Conservation (phyloP, 371 early-diverging fungal species). For the Aphelidium insulamus region DNA sequence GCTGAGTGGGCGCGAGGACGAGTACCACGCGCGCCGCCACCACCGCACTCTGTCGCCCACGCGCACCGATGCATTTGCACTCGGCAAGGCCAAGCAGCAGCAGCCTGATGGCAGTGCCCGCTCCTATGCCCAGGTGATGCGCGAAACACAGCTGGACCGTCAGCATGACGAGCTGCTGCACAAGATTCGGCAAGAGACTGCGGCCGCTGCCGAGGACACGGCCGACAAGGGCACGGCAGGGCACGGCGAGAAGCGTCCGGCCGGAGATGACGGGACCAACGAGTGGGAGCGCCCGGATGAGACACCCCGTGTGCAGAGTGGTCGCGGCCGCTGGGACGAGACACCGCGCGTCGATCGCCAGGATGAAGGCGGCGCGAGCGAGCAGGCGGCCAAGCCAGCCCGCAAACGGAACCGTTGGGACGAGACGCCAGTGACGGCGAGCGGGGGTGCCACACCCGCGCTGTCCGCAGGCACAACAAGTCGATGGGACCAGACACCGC, state of each 20-base stretch:
- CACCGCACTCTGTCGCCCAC: conserved; percentile 66
- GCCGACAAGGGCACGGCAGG: conserved; percentile 42
- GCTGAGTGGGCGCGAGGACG: conserved; percentile 61
- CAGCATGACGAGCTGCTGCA: conserved; percentile 42
- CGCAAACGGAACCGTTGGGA: conserved; percentile 55
- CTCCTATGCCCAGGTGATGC: conserved; percentile 67
- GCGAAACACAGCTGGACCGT: conserved; percentile 57
- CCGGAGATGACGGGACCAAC: conserved; percentile 6
- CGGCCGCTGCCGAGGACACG: conserved; percentile 7
- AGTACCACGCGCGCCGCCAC: conserved; percentile 58
- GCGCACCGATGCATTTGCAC: conserved; percentile 60
- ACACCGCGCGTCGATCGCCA: conserved; percentile 27
- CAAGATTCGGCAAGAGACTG: conserved; percentile 36
- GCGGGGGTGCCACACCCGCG: conserved; percentile 22
- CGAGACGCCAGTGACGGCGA: conserved; percentile 38
- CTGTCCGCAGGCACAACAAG: too few relatives aligned
- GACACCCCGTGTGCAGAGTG: conserved; percentile 24
- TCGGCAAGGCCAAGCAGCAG: conserved; percentile 10
- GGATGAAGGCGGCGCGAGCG: conserved; percentile 3
- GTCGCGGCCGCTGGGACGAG: conserved; percentile 28
- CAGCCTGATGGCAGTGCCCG: conserved; percentile 17
- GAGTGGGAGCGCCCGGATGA: conserved; percentile 38
- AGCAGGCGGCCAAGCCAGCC: conserved; percentile 20
- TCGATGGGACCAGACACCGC: too few relatives aligned
- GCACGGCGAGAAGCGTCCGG: conserved; percentile 17